Percentiles rank a stretch among this genome's conserved stretches.
These are phyloP conservation scores for Typha latifolia DNA, from an alignment of 176 grass and related monocot species.

Conservation along the genomic window DNA sequence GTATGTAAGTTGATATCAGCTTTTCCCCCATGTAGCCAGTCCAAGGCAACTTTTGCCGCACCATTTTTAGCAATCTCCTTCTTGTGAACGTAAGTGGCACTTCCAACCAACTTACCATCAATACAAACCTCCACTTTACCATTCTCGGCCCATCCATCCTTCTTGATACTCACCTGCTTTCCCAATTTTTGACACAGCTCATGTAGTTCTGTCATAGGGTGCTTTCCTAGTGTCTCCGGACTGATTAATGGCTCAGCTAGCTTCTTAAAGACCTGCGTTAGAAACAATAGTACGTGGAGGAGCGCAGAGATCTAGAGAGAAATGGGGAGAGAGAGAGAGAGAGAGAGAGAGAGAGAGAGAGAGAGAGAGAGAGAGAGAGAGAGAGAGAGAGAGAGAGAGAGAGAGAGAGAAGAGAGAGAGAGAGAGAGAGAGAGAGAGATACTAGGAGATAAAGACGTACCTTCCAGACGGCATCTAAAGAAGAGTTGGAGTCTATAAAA, in stretches of 20 bases:
- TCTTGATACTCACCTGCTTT: slow-evolving; percentile 22
- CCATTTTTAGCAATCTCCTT: slow-evolving; percentile 63
- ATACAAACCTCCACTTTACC: slow-evolving; percentile 39
- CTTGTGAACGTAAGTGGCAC: slow-evolving; percentile 35
- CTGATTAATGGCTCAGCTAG: slow-evolving; percentile 49
- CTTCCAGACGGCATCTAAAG: slow-evolving; percentile 46
- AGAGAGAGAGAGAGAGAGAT: too few relatives aligned
- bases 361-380: too few relatives aligned
- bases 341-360: too few relatives aligned
- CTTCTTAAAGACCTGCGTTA: slow-evolving; percentile 44
- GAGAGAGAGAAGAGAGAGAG: too few relatives aligned
- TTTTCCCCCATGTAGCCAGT: slow-evolving; percentile 29
- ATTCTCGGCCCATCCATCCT: slow-evolving; percentile 37
- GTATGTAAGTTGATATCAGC: not conserved
- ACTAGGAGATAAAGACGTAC: slow-evolving; percentile 18
- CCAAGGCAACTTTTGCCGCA: slow-evolving; percentile 41
- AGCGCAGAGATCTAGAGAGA: not conserved
- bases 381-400: too few relatives aligned
- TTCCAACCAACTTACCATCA: slow-evolving; percentile 40
- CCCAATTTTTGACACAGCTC: slow-evolving; percentile 50
- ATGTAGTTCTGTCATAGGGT: slow-evolving; percentile 53
- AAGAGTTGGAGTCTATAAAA: slow-evolving; percentile 38
- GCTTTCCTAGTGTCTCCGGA: slow-evolving; percentile 43
- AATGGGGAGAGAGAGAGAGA: not conserved
- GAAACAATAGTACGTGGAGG: not conserved